These are phyloP conservation scores for Xylariaceae sp. DNA, from an alignment of 2,329 filamentous ascomycete genomes.

Conservation along the genomic window DNA sequence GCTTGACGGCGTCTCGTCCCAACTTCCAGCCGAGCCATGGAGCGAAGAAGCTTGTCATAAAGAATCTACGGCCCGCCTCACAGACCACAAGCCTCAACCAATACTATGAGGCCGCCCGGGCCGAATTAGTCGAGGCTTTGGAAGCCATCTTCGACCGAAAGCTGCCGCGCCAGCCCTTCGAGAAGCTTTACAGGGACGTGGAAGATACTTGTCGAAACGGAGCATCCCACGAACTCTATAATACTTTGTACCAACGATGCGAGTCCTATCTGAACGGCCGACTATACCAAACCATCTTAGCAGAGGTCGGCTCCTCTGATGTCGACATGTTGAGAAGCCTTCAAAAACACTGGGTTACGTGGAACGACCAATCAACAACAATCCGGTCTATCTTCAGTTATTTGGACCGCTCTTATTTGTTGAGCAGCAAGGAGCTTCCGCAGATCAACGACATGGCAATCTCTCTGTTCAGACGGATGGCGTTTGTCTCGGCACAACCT, in stretches of 20 bases:
- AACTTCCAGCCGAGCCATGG: slow-evolving; percentile 70
- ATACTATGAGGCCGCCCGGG: slow-evolving; percentile 75
- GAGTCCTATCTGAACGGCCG: slow-evolving; percentile 61
- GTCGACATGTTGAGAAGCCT: slow-evolving; percentile 59
- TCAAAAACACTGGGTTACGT: slow-evolving; percentile 63
- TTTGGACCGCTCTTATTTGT: slow-evolving; percentile 82
- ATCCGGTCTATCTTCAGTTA: slow-evolving; percentile 91
- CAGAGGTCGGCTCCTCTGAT: slow-evolving; percentile 47
- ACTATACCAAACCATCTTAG: slow-evolving; percentile 52
- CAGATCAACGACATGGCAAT: slow-evolving; percentile 81
- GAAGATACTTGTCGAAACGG: slow-evolving; percentile 87
- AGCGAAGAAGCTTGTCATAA: slow-evolving; percentile 84
- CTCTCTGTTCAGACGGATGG: slow-evolving; percentile 63
- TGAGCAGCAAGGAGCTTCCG: slow-evolving; percentile 64
- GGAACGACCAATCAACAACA: slow-evolving; percentile 71
- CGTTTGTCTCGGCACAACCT: slow-evolving; percentile 36
- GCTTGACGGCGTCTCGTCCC: slow-evolving; percentile 40
- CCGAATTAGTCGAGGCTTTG: slow-evolving; percentile 69
- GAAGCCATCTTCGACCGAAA: slow-evolving; percentile 65
- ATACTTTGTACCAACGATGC: slow-evolving; percentile 61
- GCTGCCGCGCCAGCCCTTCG: slow-evolving; percentile 68
- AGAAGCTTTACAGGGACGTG: slow-evolving; percentile 83
- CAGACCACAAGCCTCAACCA: slow-evolving; percentile 58
- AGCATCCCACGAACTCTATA: slow-evolving; percentile 63
- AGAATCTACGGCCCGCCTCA: slow-evolving; percentile 73